Conservation (phyloP, 345 rosid species). For the Hypericum perforatum region DNA sequence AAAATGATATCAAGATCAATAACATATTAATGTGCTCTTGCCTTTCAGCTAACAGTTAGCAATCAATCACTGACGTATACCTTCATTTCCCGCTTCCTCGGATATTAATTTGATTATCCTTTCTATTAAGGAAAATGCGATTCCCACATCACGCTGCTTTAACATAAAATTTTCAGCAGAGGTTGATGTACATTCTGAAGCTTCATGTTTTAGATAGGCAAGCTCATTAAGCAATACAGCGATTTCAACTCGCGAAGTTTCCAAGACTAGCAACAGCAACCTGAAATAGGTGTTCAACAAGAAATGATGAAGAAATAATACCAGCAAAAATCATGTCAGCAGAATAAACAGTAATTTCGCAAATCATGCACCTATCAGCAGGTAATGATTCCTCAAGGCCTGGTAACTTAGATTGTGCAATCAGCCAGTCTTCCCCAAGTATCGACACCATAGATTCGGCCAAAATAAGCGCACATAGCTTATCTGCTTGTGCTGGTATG, state of each 20-base stretch:
- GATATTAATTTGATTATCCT: slow-evolving; percentile 62
- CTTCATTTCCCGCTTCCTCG: slow-evolving; percentile 45
- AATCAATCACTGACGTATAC: slow-evolving; percentile 17
- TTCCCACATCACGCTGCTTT: slow-evolving; percentile 56
- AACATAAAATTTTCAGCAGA: slow-evolving; percentile 35
- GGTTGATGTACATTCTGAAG: slow-evolving; percentile 44
- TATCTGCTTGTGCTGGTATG: slow-evolving; percentile 69
- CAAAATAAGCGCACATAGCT: slow-evolving; percentile 67
- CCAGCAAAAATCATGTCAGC: not conserved
- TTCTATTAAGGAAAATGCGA: slow-evolving; percentile 71
- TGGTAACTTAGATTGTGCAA: slow-evolving; percentile 40
- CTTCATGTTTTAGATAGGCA: slow-evolving; percentile 77
- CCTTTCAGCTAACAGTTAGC: too few relatives aligned
- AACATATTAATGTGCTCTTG: too few relatives aligned
- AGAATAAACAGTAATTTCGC: slow-evolving; percentile 1
- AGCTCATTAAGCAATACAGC: slow-evolving; percentile 76
- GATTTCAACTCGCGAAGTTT: slow-evolving; percentile 79
- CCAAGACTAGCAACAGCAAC: slow-evolving; percentile 77
- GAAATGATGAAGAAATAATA: not conserved
- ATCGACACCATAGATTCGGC: slow-evolving; percentile 61
- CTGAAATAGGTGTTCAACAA: slow-evolving; percentile 27
- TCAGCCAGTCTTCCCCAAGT: slow-evolving; percentile 67
- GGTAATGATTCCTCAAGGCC: slow-evolving; percentile 45
- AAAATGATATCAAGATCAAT: not conserved
- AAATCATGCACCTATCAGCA: slow-evolving; percentile 41